Evolutionary conservation across 257 asterid genomes (phyloP).

Genomic region (Nicotiana benthamiana): DNA sequence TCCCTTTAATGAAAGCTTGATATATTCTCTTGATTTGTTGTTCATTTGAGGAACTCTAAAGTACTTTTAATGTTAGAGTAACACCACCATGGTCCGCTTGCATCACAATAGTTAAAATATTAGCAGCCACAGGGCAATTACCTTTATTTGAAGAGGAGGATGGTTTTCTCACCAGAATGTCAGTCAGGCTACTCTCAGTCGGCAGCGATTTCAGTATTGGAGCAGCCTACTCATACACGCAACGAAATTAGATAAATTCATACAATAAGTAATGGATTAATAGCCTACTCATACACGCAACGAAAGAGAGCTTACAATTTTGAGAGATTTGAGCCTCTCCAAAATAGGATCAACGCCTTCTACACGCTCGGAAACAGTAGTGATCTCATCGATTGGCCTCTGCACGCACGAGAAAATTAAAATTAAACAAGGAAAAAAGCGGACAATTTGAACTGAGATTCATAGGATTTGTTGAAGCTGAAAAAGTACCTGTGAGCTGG

Average conservation of each 20-base stretch:
- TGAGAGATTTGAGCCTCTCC: slow-evolving; percentile 69
- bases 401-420: slow-evolving; percentile 1
- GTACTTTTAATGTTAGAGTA: background rate
- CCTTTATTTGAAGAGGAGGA: slow-evolving; percentile 60
- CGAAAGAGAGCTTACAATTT: slow-evolving; percentile 44
- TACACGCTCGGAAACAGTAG: slow-evolving; percentile 74
- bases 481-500: slow-evolving; percentile 44
- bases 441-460: background rate
- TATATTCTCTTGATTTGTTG: background rate
- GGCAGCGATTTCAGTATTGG: slow-evolving; percentile 76
- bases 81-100: background rate
- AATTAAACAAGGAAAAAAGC: background rate
- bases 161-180: slow-evolving; percentile 66
- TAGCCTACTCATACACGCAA: background rate
- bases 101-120: background rate
- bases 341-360: slow-evolving; percentile 63
- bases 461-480: background rate
- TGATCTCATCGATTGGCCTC: slow-evolving; percentile 60
- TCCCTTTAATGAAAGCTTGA: background rate
- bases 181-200: slow-evolving; percentile 74
- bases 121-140: slow-evolving; percentile 8
- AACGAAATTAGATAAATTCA: background rate
- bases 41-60: background rate
- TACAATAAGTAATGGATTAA: background rate
- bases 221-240: slow-evolving; percentile 37